Evolutionary conservation across 352 stramenopile species (phyloP), one percentile per base, ranked within the genome.

Genomic region (Aphanomyces invadans): DNA sequence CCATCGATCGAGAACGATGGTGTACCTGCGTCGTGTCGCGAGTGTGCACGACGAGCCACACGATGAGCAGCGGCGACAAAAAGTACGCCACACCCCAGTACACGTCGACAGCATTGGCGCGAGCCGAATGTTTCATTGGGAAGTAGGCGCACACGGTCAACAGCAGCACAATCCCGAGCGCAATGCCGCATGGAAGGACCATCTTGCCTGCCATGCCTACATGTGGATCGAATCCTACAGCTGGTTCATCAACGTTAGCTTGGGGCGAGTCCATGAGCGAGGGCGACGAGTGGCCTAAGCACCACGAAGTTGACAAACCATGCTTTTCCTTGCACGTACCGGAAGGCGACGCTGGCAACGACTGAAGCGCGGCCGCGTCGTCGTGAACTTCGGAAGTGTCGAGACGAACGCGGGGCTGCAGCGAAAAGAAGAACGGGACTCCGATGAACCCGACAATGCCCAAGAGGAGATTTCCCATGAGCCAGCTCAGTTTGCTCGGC

Each of bases 381-480:
- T 60, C 31, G 53, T 39, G 52, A 52, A 26, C 71, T 65, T 62
- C 74, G 64, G 39, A 75, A 56, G 39, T 78, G 71, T 62, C 33
- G 42, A 76, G 69, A 4, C 74, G 73, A 2, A 79, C 70, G 21
- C 82, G 76, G 3, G 62, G 72, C 64, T 91, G 85, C 42, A 77
- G 67, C 54, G 74, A 79, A 65, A 92, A 91, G 65, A 87, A 90
- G 9, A 84, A 73, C 19, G 85, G 85, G 39, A 94, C 72, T 2
- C 78, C 81, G 3, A 79, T 73, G 9, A 91, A 39, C 26, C 78
- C 77, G 45, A 90, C 71, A 54, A 86, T 75, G 3, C 85, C 85
- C 71, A 91, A 94, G 11, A 92, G 67, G 19, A 82, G 90, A 62
- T 92, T 92, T 46, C 80, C 85, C 4, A 88, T 73, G 57, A 92